Evolutionary conservation across 352 stramenopile species (phyloP), one percentile per base, ranked within the genome.

Genomic region (Bremia lactucae): DNA sequence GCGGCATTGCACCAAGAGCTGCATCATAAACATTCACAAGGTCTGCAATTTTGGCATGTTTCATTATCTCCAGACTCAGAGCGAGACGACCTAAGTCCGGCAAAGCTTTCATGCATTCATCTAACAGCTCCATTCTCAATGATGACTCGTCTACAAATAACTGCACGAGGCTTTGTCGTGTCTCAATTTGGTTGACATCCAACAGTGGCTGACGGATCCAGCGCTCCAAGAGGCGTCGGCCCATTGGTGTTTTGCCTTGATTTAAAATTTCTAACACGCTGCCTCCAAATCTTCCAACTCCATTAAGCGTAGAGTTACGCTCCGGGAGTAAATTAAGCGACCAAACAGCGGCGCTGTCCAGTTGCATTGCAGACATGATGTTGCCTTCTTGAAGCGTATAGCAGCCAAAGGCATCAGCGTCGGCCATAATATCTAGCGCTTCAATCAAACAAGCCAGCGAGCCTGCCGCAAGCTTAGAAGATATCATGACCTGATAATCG

Each of bases 191-290:
- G 6, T 62, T 49, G 1, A 94, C 55, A 46, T 98, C 68, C 0
- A 97, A 55, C 15, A 98, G 72, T 15, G 96, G 96, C 65, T 98
- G 94, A 34, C 93, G 73, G 37, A 99, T 86, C 96, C 96, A 99
- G n/a, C 91, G 72, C 61, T 97, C 83, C 18, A 99, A 70, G 16
- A 97, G 57, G 0, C 86, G 70, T 42, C 75, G 73, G 0, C 95
- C 95, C 87, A 98, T 97, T 11, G 70, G 60, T 3, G 95, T 98
- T 52, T 96, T 92, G 45, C 87, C 95, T 31, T 91, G 74, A 62
- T 97, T 97, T 14, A 99, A 68, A 21, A 98, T 83, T 37, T 95
- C 91, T 50, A 90, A 78, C 0, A 98, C 63, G 42, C 87, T 97
- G 21, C 80, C 71, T 28, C 74, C 78, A 14, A 83, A 61, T 0